Base-by-base conservation (phyloP, 1,139 yeast genomes). In the Suhomyces yuchorum region DNA sequence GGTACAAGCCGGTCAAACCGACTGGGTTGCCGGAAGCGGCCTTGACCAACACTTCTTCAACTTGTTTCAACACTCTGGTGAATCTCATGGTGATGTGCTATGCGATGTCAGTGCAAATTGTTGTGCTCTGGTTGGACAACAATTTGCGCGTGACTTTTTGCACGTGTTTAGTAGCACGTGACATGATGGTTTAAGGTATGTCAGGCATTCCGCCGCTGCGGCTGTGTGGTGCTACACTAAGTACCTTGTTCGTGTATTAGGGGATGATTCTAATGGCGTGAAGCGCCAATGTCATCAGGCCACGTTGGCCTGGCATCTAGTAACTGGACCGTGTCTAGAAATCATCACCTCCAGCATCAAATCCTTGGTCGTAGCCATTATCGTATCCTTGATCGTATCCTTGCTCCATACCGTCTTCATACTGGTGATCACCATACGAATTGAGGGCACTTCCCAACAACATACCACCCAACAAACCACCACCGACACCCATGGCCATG, bases 391-490 rank as follows among this genome's bases (percentile, higher is more conserved):
- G 61, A 23, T 62, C 61, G 51, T 66, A 66, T 5, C 73, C 76
- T 20, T 71, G 67, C 37, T 70, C 57, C 49, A 68, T 65, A 2
- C 65, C 72, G 22, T 62, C 64, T 44, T 54, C 46, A 40, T 62
- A 53, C 19, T 63, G 63, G 49, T 63, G 66, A 20, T 63, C 54
- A 26, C 54, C 57, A 28, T 50, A 57, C 23, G 60, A 62, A 20
- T 56, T 37, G 40, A 58, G 38, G 65, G 73, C 68, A 19, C 65
- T 59, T 51, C 78, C 71, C 34, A 78, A 63, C 11, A 64, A 64
- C 73, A 83, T 70, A 51, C 95, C 96, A 49, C 95, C 96, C 6
- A 87, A 66, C 48, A 87, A 61, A 67, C 96, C 96, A 26, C 87
- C 93, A 56, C 93, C 95, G 0, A 83, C 85, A 56, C 96, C 96